These are phyloP conservation scores for Saprolegnia parasitica DNA, from an alignment of 352 stramenopile genomes.

Conservation along the genomic window DNA sequence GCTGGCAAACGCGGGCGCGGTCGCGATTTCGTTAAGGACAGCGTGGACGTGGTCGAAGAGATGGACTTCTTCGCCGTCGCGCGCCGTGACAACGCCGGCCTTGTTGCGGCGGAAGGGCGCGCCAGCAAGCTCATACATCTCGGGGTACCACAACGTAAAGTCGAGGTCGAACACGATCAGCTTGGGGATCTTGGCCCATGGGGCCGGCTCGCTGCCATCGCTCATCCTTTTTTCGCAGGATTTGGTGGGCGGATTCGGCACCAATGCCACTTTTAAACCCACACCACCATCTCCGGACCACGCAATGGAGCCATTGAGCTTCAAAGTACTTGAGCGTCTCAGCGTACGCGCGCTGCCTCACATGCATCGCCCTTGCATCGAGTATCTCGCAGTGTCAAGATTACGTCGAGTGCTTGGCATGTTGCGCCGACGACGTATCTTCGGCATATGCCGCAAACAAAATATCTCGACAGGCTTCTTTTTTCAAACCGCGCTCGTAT, in stretches of 20 bases:
- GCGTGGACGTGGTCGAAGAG: slow-evolving; percentile 67
- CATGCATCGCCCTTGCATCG: no score
- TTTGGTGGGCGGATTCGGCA: background rate
- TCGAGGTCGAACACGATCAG: slow-evolving; percentile 74
- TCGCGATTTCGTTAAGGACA: slow-evolving; percentile 68
- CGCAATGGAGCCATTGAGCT: no score
- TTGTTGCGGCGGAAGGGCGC: slow-evolving; percentile 67
- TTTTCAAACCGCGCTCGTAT: background rate
- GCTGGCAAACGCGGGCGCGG: slow-evolving; percentile 55
- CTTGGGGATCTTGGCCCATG: slow-evolving; percentile 49
- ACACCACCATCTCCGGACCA: no score
- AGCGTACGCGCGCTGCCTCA: no score
- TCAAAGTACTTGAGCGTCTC: no score
- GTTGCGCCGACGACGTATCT: background rate
- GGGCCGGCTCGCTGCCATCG: background rate
- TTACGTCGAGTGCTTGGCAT: no score
- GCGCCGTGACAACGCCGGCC: slow-evolving; percentile 60
- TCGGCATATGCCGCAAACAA: background rate
- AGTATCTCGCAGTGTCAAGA: no score
- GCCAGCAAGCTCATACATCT: slow-evolving; percentile 83
- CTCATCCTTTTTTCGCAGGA: background rate
- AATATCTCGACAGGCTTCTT: background rate
- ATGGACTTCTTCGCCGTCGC: slow-evolving; percentile 66
- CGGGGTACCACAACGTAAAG: slow-evolving; percentile 74
- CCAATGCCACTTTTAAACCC: slow-evolving; percentile 1